phyloP scores from a whole-genome alignment of 2,329 filamentous ascomycete genomes.

The Acrocalymma vagum region DNA sequence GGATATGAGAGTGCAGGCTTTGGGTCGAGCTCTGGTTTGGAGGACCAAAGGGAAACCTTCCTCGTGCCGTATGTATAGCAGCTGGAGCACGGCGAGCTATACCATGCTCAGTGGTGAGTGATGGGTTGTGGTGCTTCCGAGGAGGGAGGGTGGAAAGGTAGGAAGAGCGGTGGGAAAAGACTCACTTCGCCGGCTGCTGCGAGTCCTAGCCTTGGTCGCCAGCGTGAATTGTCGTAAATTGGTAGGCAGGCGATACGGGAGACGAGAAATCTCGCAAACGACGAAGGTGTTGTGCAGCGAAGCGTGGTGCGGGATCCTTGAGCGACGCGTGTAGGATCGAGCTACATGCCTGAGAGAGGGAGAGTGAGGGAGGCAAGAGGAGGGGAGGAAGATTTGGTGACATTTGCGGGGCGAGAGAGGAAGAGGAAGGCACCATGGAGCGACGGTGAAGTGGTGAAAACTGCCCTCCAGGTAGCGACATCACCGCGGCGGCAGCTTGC shows the following conservation, averaged over 20 bases:
- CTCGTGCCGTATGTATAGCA: conserved; percentile 16
- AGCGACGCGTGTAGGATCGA: no score
- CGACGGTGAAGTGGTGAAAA: neutral
- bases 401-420: neutral
- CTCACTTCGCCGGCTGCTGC: conserved; percentile 33
- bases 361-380: conserved; percentile 3
- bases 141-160: neutral
- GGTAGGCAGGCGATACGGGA: neutral
- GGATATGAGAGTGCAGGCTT: conserved; percentile 32
- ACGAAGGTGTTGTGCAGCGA: neutral
- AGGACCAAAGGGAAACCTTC: conserved; percentile 25
- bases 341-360: conserved; percentile 2
- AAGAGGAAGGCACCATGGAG: neutral
- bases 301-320: no score
- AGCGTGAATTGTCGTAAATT: conserved; percentile 21
- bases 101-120: conserved; percentile 2
- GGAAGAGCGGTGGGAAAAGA: conserved; percentile 7
- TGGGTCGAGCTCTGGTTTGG: conserved; percentile 6
- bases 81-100: conserved; percentile 29
- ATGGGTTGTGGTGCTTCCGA: neutral
- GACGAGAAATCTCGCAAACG: neutral
- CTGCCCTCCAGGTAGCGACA: no score
- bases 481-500: no score
- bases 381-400: neutral
- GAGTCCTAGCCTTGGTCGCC: conserved; percentile 24